These are phyloP conservation scores for Calvatia gigantea DNA, from an alignment of 768 basidiomycete species.

Conservation along the genomic window DNA sequence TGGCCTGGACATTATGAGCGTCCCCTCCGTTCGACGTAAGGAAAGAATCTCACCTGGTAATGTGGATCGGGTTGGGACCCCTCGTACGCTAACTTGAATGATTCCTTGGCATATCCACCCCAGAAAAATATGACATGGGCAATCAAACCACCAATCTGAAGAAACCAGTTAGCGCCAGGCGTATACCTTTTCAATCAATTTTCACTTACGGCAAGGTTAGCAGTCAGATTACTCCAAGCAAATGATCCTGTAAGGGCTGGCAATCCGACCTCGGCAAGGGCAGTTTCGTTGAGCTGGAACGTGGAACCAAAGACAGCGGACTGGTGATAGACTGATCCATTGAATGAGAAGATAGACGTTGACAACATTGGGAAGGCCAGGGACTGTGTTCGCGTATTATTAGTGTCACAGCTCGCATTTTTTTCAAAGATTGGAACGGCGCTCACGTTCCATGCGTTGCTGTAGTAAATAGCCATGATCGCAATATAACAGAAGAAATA, in stretches of 20 bases:
- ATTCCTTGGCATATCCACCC: constrained; percentile 45
- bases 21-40: not conserved
- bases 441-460: constrained; percentile 58
- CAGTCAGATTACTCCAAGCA: constrained; percentile 45
- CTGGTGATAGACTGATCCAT: constrained; percentile 55
- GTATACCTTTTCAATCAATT: not conserved
- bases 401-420: too few relatives aligned
- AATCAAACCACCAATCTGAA: constrained; percentile 56
- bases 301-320: constrained; percentile 47
- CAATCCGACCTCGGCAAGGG: constrained; percentile 45
- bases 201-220: constrained; percentile 43
- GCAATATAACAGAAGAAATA: constrained; percentile 47
- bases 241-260: constrained; percentile 50
- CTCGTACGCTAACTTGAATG: constrained; percentile 44
- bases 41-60: constrained; percentile 34
- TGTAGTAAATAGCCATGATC: constrained; percentile 57
- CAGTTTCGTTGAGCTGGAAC: constrained; percentile 52
- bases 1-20: constrained; percentile 29
- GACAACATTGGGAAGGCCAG: constrained; percentile 57
- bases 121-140: constrained; percentile 57
- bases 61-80: constrained; percentile 54
- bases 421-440: not conserved
- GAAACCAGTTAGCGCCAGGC: not conserved
- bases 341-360: constrained; percentile 49
- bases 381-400: too few relatives aligned